These are phyloP conservation scores for Cytospora paraplurivora DNA, from an alignment of 2,329 filamentous ascomycete species.

Conservation along the genomic window DNA sequence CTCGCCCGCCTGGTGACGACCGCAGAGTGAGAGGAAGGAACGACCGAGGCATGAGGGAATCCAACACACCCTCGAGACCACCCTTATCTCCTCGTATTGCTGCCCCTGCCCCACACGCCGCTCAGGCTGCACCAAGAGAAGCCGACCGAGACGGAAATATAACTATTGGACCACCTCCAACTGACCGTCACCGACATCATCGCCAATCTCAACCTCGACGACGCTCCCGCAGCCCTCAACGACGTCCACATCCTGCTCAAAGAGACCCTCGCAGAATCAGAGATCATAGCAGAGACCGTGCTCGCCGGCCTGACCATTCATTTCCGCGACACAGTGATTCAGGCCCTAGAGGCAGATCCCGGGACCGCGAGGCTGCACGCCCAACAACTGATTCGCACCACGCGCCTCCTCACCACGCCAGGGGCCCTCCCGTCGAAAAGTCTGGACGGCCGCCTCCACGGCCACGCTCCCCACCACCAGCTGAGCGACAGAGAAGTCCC, in stretches of 20 bases:
- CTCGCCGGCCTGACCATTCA: conserved; percentile 33
- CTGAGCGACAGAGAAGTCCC: conserved; percentile 37
- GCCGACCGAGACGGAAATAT: conserved; percentile 30
- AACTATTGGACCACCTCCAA: conserved; percentile 32
- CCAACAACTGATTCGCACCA: conserved; percentile 30
- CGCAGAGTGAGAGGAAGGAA: conserved; percentile 41
- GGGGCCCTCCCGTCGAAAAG: conserved; percentile 19
- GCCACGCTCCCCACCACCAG: conserved; percentile 33
- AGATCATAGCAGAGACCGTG: conserved; percentile 43
- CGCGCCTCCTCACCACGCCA: conserved; percentile 27
- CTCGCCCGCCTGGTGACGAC: conserved; percentile 38
- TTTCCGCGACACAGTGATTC: conserved; percentile 31
- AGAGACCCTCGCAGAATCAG: conserved; percentile 43
- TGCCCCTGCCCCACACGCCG: conserved; percentile 35
- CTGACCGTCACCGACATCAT: conserved; percentile 31
- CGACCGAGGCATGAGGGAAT: conserved; percentile 39
- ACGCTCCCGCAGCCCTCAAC: conserved; percentile 34
- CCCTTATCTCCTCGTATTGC: conserved; percentile 35
- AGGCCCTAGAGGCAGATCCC: conserved; percentile 41
- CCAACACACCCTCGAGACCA: conserved; percentile 32
- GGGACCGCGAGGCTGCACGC: conserved; percentile 44
- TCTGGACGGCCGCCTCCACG: conserved; percentile 27
- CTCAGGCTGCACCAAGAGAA: conserved; percentile 21
- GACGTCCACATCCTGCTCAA: conserved; percentile 38
- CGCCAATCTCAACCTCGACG: conserved; percentile 36